Base-by-base conservation (phyloP, 139 green algal species). In the Coccomyxa sp. region DNA sequence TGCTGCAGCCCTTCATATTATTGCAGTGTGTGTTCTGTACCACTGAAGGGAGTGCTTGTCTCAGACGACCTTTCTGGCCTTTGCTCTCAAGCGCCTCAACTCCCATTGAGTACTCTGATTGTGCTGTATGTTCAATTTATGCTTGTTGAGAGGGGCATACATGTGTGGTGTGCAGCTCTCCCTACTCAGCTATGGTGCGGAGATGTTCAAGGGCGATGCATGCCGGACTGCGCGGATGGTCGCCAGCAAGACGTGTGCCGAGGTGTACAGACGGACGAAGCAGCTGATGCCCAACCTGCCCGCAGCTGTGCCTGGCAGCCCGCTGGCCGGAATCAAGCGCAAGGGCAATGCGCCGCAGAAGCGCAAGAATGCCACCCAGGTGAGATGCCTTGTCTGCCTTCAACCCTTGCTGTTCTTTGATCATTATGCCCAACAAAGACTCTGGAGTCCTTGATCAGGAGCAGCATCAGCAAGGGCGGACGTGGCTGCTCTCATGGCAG, bases 181-280 rank as follows among this genome's bases (percentile, higher is more conserved):
- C 7, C 35, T 82, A 31, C 78, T 89, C 79, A 58, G 77, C 31
- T 58, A 81, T 18, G 85, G 83, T 36, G 38, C 82, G 27, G 69
- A 86, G 74, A 79, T 89, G 64, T 90, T 81, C 58, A 81, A 80
- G 24, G 41, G 68, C 4, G 76, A 90, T 37, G 73, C 80, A 18
- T 91, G 87, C 83, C 55, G 68, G 6, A 80, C 87, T 24, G 83
- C 85, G 1, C 41, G 77, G 31, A 55, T 91, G 41, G 44, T 89
- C n/a, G 80, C 58, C 39, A 83, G 50, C 54, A 74, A 76, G 34
- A 80, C 31, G 8, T 90, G 86, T 72, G 29, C 8, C 3, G 54
- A 86, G 44, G 80, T 90, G 39, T 37, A 64, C 37, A 38, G 38
- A 8, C 58, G 35, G n/a, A 27, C 78, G 38, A 34, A 74, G 27